These are phyloP conservation scores for Aspergillus terreus DNA, from an alignment of 2,329 filamentous ascomycete genomes.

Conservation along the genomic window DNA sequence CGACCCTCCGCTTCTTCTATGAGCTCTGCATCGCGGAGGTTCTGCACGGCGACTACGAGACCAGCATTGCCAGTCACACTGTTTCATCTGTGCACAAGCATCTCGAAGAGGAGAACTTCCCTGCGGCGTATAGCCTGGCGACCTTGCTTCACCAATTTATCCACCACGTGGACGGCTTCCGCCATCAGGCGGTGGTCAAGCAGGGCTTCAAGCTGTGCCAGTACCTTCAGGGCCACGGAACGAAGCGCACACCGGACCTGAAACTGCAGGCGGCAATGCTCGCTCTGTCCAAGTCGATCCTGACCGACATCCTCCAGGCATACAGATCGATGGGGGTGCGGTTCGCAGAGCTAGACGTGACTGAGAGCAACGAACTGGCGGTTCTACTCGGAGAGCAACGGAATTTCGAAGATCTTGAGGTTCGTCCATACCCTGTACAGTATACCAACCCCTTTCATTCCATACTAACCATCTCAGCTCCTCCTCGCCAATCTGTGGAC, in stretches of 20 bases:
- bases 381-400: background rate
- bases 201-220: background rate
- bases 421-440: background rate
- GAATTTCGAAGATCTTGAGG: conserved; percentile 2
- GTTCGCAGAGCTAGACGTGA: background rate
- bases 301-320: background rate
- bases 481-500: conserved; percentile 2
- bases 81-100: background rate
- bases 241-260: background rate
- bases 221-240: background rate
- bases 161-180: conserved; percentile 1
- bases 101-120: background rate
- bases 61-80: background rate
- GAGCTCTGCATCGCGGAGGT: conserved; percentile 1
- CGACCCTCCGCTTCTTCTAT: background rate
- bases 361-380: conserved; percentile 1
- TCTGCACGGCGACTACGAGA: background rate
- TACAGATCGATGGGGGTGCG: background rate
- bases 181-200: background rate
- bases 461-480: background rate
- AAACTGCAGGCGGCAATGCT: background rate
- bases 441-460: background rate
- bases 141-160: conserved; percentile 1
- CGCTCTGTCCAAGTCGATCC: background rate
- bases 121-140: background rate